These are phyloP conservation scores for Syzygium syzygioides DNA, from an alignment of 441 rosid species.

Conservation along the genomic window DNA sequence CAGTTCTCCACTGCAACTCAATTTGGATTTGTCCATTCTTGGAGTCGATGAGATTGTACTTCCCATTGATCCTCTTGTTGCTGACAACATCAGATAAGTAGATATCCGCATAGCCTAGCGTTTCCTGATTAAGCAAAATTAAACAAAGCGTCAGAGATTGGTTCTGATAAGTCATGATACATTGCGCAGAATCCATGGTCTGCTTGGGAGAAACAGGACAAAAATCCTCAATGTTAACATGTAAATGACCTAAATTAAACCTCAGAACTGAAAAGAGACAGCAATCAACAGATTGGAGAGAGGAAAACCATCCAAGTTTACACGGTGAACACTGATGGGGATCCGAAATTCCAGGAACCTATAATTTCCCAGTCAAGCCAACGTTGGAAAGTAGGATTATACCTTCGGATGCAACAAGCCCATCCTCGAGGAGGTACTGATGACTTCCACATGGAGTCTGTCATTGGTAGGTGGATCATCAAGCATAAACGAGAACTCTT, in stretches of 20 bases:
- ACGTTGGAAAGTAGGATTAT: neutral
- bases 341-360: neutral
- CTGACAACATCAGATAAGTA: conserved; percentile 48
- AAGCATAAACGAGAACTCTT: conserved; percentile 51
- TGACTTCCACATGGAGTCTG: conserved; percentile 53
- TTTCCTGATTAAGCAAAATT: conserved; percentile 29
- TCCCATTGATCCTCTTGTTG: conserved; percentile 59
- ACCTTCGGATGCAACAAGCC: conserved; percentile 64
- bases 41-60: conserved; percentile 63
- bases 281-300: neutral
- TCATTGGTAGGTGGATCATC: conserved; percentile 61
- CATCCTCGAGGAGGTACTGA: conserved; percentile 54
- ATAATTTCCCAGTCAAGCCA: neutral
- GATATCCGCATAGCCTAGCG: conserved; percentile 44
- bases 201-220: neutral
- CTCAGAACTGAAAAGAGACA: neutral
- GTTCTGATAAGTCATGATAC: neutral
- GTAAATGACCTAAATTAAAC: neutral
- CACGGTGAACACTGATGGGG: neutral
- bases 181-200: neutral
- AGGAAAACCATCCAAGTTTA: neutral
- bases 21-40: conserved; percentile 63
- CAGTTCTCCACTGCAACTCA: conserved; percentile 71
- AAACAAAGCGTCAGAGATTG: neutral
- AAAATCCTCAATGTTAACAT: neutral